A percentile compares a stretch with the other conserved stretches of the same genome.
Conservation (phyloP, 2,329 filamentous ascomycete species). For the Blastomyces parvus region DNA sequence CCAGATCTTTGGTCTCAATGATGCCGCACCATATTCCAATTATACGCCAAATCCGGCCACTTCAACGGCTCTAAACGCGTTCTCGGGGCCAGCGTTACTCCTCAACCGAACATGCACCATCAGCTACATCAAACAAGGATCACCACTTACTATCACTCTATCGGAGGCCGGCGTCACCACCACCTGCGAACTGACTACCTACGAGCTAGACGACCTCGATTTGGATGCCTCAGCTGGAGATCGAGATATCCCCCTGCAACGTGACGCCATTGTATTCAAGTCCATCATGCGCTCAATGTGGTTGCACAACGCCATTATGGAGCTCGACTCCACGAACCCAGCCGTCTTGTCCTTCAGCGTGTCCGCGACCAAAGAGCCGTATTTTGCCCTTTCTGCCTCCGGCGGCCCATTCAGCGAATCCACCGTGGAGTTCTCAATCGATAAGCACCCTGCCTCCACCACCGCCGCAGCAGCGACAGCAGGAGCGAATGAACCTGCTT, state of each 20-base stretch:
- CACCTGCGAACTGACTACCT: conserved; percentile 82
- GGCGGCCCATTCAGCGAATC: conserved; percentile 52
- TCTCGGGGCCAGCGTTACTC: conserved; percentile 71
- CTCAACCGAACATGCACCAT: conserved; percentile 80
- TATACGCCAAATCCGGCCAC: conserved; percentile 25
- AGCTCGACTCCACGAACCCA: conserved; percentile 57
- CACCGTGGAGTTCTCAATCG: conserved; percentile 50
- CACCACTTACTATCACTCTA: conserved; percentile 72
- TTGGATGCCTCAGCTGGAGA: conserved; percentile 22
- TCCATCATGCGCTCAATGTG: conserved; percentile 71
- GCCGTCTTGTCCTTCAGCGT: conserved; percentile 60
- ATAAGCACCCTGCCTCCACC: conserved; percentile 26
- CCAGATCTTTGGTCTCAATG: conserved; percentile 82
- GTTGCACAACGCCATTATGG: conserved; percentile 43
- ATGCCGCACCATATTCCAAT: conserved; percentile 36
- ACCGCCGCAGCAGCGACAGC: conserved; percentile 18
- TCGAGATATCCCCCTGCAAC: conserved; percentile 67
- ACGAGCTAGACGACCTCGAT: conserved; percentile 67
- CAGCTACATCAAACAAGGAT: conserved; percentile 63
- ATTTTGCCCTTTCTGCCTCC: conserved; percentile 62
- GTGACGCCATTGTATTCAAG: conserved; percentile 72
- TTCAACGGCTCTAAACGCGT: conserved; percentile 54
- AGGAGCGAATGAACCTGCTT: conserved; percentile 19
- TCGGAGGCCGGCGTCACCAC: conserved; percentile 81
- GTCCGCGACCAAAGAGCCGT: conserved; percentile 51